Conservation (phyloP, 1,284 basidiomycete genomes). For the Cryptococcus wingfieldii region DNA sequence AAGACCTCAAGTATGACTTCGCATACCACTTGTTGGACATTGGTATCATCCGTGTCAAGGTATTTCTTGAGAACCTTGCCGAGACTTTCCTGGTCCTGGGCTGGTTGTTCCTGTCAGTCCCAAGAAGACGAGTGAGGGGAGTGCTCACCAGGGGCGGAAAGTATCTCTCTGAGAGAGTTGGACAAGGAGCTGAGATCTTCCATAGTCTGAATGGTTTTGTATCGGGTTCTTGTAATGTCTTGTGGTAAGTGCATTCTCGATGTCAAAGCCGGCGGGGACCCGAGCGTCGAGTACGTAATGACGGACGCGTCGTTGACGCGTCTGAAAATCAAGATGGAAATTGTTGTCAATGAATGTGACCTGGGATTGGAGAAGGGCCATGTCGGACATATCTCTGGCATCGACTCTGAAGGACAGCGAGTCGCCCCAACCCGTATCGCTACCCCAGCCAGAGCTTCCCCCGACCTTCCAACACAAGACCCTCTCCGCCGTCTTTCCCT, state of each 20-base stretch:
- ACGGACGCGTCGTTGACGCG: too few species aligned
- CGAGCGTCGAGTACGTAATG: too few species aligned
- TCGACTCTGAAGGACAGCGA: too few species aligned
- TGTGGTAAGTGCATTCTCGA: too few species aligned
- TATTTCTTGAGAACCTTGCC: conserved; percentile 10
- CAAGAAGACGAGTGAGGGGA: background rate
- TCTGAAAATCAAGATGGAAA: too few species aligned
- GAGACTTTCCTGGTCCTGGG: conserved; percentile 1
- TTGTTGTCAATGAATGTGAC: too few species aligned
- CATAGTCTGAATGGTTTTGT: background rate
- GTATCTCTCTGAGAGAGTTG: background rate
- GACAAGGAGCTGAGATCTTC: background rate
- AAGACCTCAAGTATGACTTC: conserved; percentile 13
- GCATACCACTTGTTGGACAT: conserved; percentile 6
- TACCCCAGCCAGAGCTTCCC: background rate
- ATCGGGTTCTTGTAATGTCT: too few species aligned
- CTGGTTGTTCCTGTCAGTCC: background rate
- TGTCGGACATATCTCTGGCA: too few species aligned
- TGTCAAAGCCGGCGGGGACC: too few species aligned
- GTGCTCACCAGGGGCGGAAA: background rate
- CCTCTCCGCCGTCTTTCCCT: conserved; percentile 37
- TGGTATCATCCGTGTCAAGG: conserved; percentile 4
- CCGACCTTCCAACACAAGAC: conserved; percentile 31
- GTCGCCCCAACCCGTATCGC: too few species aligned
- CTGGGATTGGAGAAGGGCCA: too few species aligned